Base-by-base conservation (phyloP, 352 stramenopile genomes). In the Globisporangium megalacanthum region DNA sequence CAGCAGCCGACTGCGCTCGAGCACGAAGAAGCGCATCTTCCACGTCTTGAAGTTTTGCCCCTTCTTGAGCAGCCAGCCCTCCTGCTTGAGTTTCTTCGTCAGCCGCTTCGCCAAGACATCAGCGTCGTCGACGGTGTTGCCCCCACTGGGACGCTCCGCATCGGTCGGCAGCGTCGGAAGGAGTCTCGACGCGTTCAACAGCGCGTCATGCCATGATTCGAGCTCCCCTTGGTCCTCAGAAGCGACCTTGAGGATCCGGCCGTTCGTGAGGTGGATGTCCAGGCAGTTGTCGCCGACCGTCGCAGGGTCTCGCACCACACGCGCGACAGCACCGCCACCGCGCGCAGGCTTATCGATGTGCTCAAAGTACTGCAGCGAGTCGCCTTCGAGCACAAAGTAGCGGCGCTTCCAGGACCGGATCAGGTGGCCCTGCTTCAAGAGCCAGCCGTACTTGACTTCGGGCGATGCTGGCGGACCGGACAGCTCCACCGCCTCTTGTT, bases 21-120 rank as follows among this genome's bases (percentile, higher is more conserved):
- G 70, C 19, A 82, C 65, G 42, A 95, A 89, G 57, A 84, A 92
- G 8, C 79, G 71, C n/a, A 76, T 68, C 64, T 93, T 95, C 85
- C 85, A 95, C 0, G 69, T 89, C 70, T 91, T 89, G 54, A 93
- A 83, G 47, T 80, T 73, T 55, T 93, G 81, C 1, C 85, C 85
- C 62, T 87, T 78, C 62, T 95, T 95, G 50, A 91, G 56, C 1
- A 95, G 68, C 83, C 83, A 95, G 20, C 84, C 84, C 9, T 48
- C 44, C 33, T 54, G 58, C 0, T 44, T 51, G 11, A 63, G 51
- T 17, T 51, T 63, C 39, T 50, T 58, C 52, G 47, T 45, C 15
- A 58, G 25, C 35, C 46, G 47, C 44, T 25, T 25, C 20, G 37
- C 33, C 25, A 29, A n/a, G n/a, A 13, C 29, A 17, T 54, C 47